Percentiles rank a stretch among this genome's conserved stretches.
Conservation (phyloP, 2,329 filamentous ascomycete genomes). For the Aspergillus thermomutatus region DNA sequence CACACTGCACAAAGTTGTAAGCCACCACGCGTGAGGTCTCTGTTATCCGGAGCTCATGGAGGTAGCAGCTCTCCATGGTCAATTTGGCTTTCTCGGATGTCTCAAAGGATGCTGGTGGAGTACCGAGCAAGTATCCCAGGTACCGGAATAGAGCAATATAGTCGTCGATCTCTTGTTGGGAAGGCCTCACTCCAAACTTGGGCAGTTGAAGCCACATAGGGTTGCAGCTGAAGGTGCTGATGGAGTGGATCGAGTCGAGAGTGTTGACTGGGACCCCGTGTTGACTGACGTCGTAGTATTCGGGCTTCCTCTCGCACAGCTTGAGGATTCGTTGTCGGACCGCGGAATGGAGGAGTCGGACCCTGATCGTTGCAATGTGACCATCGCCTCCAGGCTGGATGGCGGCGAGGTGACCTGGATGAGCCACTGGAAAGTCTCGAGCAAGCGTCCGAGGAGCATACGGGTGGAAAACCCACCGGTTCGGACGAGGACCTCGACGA, state of each 20-base stretch:
- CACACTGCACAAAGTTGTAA: conserved; percentile 39
- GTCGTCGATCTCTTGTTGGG: conserved; percentile 58
- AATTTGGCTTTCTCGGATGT: conserved; percentile 53
- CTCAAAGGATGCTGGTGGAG: conserved; percentile 58
- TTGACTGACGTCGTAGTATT: conserved; percentile 57
- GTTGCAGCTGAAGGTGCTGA: conserved; percentile 63
- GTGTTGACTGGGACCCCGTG: conserved; percentile 69
- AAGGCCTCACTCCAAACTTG: conserved; percentile 64
- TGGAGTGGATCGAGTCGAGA: conserved; percentile 67
- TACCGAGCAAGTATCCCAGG: conserved; percentile 65
- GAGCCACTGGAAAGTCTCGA: conserved; percentile 72
- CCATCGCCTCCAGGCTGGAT: conserved; percentile 66
- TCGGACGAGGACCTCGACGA: conserved; percentile 68
- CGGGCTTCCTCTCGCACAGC: conserved; percentile 51
- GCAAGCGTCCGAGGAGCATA: conserved; percentile 60
- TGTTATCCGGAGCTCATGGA: conserved; percentile 33
- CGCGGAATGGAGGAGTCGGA: conserved; percentile 64
- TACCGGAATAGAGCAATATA: conserved; percentile 73
- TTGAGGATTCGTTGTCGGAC: conserved; percentile 63
- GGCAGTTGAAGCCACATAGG: conserved; percentile 66
- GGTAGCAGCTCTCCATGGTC: conserved; percentile 54
- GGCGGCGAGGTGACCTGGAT: conserved; percentile 65
- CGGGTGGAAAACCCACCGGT: conserved; percentile 69
- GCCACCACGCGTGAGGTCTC: conserved; percentile 34
- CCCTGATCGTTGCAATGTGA: conserved; percentile 60